These are phyloP conservation scores for Metschnikowia baotianmanensis DNA, from an alignment of 805 yeast genomes.

Conservation along the genomic window DNA sequence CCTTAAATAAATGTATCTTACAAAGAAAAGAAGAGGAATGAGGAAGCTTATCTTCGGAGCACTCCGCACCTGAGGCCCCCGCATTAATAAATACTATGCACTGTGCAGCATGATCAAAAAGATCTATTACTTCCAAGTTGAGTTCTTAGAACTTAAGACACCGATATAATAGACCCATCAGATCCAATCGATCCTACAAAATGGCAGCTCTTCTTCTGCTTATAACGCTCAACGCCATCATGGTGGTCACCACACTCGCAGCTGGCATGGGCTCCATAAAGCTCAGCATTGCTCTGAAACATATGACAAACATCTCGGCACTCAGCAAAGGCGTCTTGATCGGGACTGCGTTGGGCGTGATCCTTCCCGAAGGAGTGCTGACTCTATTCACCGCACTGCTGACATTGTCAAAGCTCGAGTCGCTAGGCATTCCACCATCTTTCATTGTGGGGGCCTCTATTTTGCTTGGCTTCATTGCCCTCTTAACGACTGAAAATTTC, in stretches of 20 bases:
- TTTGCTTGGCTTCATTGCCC: conserved; percentile 51
- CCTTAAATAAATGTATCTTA: too few species aligned
- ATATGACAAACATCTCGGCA: conserved; percentile 41
- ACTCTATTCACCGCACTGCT: conserved; percentile 29
- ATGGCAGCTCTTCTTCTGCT: conserved; percentile 9
- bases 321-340: conserved; percentile 60
- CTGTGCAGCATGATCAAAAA: too few species aligned
- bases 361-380: conserved; percentile 66
- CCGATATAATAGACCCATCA: too few species aligned
- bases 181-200: not conserved
- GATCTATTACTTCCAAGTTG: too few species aligned
- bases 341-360: conserved; percentile 56
- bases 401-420: conserved; percentile 3
- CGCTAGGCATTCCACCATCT: conserved; percentile 10
- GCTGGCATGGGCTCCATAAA: conserved; percentile 15
- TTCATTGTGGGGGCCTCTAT: conserved; percentile 47
- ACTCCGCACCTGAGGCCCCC: too few species aligned
- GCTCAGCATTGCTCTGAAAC: conserved; percentile 9
- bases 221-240: conserved; percentile 7
- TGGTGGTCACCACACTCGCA: conserved; percentile 13
- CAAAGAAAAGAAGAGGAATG: too few species aligned
- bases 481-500: conserved; percentile 48
- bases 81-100: too few species aligned
- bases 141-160: too few species aligned
- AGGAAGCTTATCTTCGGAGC: too few species aligned